phyloP scores from a whole-genome alignment of 495 filamentous ascomycete species.

The Apiosordaria backusii region DNA sequence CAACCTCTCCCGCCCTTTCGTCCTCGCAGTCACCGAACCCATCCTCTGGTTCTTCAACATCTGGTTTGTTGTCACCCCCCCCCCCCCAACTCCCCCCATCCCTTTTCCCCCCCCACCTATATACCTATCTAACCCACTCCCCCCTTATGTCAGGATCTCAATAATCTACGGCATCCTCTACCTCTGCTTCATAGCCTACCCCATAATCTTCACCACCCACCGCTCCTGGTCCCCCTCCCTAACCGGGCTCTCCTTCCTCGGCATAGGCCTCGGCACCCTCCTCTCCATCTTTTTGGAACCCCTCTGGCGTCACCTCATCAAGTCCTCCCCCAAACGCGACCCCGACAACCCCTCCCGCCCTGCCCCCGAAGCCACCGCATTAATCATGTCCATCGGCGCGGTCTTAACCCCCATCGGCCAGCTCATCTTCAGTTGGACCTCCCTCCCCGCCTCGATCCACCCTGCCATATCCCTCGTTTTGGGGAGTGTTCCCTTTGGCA shows the following conservation, averaged over 20 bases:
- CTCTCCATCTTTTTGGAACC: constrained; percentile 66
- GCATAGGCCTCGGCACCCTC: constrained; percentile 74
- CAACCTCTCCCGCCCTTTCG: constrained; percentile 72
- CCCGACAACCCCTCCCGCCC: constrained; percentile 52
- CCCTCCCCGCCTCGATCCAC: constrained; percentile 64
- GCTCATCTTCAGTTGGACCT: constrained; percentile 80
- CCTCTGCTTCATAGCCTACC: constrained; percentile 80
- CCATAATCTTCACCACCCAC: constrained; percentile 69
- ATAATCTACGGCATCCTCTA: constrained; percentile 71
- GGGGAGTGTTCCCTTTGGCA: constrained; percentile 68
- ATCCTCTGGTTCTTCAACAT: constrained; percentile 84
- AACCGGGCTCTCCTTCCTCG: constrained; percentile 72
- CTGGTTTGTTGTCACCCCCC: constrained; percentile 33
- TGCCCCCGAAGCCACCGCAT: constrained; percentile 70
- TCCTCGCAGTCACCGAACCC: constrained; percentile 76
- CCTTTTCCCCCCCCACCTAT: neutral
- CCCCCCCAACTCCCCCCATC: neutral
- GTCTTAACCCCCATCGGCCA: constrained; percentile 67
- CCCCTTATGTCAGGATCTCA: constrained; percentile 43
- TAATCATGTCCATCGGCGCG: constrained; percentile 66
- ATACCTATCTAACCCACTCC: neutral
- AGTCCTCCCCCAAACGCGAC: constrained; percentile 59
- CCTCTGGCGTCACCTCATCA: constrained; percentile 67
- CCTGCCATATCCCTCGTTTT: constrained; percentile 72
- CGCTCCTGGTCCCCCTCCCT: constrained; percentile 73